Percentiles rank a stretch among this genome's conserved stretches.
phyloP scores from a whole-genome alignment of 192 early-diverging fungal genomes.

The Fimicolochytrium jonesii region DNA sequence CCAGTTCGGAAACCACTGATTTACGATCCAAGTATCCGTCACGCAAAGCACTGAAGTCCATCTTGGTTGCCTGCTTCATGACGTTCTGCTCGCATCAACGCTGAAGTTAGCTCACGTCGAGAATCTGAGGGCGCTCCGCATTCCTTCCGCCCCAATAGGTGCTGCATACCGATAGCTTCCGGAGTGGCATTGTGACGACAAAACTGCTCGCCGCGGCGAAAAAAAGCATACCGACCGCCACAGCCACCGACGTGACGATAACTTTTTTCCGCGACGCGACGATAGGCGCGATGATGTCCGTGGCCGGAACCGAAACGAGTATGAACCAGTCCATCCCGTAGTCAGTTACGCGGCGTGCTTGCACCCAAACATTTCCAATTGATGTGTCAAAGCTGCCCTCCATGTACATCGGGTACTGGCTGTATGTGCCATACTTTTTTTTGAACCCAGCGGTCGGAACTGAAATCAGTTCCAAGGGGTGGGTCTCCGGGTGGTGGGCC shows the following conservation, averaged over 20 bases:
- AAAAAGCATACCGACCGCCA: background rate
- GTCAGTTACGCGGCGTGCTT: background rate
- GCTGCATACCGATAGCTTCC: too few relatives aligned
- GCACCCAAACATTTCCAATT: too few relatives aligned
- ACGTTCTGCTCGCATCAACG: background rate
- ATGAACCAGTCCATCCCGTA: constrained; percentile 1
- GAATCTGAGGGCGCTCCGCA: background rate
- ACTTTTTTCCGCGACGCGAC: background rate
- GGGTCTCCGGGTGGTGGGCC: too few relatives aligned
- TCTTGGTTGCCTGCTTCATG: constrained; percentile 3
- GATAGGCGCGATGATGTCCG: background rate
- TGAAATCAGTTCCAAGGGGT: too few relatives aligned
- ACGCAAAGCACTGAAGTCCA: background rate
- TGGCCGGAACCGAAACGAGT: background rate
- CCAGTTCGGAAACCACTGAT: background rate
- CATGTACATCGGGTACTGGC: too few relatives aligned
- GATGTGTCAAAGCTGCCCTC: too few relatives aligned
- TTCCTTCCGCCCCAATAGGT: too few relatives aligned
- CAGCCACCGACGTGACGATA: background rate
- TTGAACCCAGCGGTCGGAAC: too few relatives aligned
- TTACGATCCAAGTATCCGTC: background rate
- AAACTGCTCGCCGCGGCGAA: background rate
- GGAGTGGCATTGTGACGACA: background rate
- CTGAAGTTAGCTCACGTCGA: background rate
- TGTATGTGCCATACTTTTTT: too few relatives aligned